Base-by-base conservation (phyloP, 169 alveolate genomes). In the Cryptosporidium viatorum region DNA sequence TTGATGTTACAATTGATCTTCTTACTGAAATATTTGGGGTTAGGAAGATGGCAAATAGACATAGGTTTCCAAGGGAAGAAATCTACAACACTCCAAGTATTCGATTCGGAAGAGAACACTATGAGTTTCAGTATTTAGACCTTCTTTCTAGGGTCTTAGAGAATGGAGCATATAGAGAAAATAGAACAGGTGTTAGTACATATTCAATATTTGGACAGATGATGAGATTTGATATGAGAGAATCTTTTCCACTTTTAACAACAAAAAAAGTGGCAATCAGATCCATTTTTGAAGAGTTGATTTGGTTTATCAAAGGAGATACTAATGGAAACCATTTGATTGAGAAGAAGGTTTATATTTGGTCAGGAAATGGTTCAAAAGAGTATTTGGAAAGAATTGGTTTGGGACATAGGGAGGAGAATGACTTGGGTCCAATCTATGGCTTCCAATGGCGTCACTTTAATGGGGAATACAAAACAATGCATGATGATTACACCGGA, bases 361-460 rank as follows among this genome's bases (percentile, higher is more conserved):
- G 99, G 99, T 99, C 98, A 80, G 97, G 97, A 18, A 98, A 98
- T 92, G 99, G 99, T 35, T 95, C 98, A n/a, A 93, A 99, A 67
- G 98, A 97, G 70, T 98, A 96, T 94, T 92, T 98, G 74, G 99
- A 97, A 85, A 93, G 92, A 26, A 91, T 96, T 35, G 99, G 99
- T 33, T 93, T 98, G 55, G 84, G 91, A n/a, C 95, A 97, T 69
- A 95, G 99, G 59, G 99, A 97, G 86, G 99, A 95, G 68, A 97
- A 97, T 68, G 99, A 97, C 74, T 91, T 98, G 48, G 95, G 94
- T 3, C 99, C 99, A 5, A 97, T 97, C 75, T 97, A 98, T 92
- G 99, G 99, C 55, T 98, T 98, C 94, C 99, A 98, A 91, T 97
- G 99, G 99, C 91, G 99, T 39, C 98, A 97, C 84, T 97, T 97